Percentiles rank a stretch among this genome's conserved stretches.
Evolutionary conservation across 305 asterid genomes (phyloP).

Genomic region (Coffea humblotiana): DNA sequence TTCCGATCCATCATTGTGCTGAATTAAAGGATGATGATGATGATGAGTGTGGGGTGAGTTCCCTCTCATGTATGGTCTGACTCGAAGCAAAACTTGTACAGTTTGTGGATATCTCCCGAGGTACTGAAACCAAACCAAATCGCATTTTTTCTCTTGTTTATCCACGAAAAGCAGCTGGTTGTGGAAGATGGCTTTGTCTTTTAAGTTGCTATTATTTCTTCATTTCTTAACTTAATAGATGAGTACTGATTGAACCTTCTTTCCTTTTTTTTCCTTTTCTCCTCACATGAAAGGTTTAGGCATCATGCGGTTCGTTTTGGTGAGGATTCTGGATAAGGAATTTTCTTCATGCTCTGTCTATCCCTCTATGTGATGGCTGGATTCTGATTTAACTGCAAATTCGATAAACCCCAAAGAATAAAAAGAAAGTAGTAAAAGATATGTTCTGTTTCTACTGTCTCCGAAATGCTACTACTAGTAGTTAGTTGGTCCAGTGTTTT

Average conservation of each 20-base stretch:
- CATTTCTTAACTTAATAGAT: constrained; percentile 5
- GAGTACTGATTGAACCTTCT: constrained; percentile 38
- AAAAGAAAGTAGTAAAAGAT: constrained; percentile 4
- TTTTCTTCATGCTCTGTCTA: constrained; percentile 18
- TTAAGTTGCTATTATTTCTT: constrained; percentile 3
- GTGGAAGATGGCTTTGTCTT: constrained; percentile 8
- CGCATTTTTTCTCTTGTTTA: neutral
- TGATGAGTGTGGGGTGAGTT: constrained; percentile 28
- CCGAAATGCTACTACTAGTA: neutral
- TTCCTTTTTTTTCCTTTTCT: neutral
- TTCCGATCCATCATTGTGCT: constrained; percentile 43
- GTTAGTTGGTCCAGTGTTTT: neutral
- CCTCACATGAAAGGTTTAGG: constrained; percentile 51
- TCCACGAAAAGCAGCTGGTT: neutral
- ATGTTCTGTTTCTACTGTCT: constrained; percentile 12
- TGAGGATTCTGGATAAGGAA: constrained; percentile 58
- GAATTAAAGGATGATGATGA: neutral
- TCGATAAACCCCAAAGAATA: neutral
- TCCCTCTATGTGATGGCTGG: constrained; percentile 18
- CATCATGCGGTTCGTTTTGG: constrained; percentile 69
- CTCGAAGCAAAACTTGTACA: constrained; percentile 25
- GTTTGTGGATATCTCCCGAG: constrained; percentile 37
- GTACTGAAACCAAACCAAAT: constrained; percentile 19
- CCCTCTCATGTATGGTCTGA: constrained; percentile 35
- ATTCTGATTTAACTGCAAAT: constrained; percentile 23